Evolutionary conservation across 768 basidiomycete genomes (phyloP), one percentile per base, ranked within the genome.

Genomic region (Tylopilus sp.): DNA sequence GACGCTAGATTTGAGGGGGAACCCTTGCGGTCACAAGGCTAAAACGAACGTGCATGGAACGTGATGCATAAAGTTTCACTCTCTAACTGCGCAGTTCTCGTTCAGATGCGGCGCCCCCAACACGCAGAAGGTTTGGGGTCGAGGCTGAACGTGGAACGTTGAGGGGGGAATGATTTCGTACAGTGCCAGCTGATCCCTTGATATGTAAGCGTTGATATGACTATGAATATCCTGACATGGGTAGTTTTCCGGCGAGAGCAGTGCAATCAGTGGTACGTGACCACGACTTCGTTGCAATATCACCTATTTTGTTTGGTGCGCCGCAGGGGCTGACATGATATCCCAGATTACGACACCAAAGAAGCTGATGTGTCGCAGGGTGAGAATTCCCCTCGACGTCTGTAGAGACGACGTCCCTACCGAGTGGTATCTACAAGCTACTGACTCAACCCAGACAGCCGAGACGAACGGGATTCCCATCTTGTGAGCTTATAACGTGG

Each of bases 151-250:
- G n/a, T n/a, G n/a, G n/a, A n/a, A n/a, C n/a, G n/a, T n/a, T n/a
- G n/a, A n/a, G n/a, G n/a, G 50, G 59, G 47, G n/a, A 28, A 40
- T n/a, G 42, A 48, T 62, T 53, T 26, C 53, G 63, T 61, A 64
- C 36, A n/a, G 47, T 14, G 40, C 34, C 16, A 22, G 29, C 9
- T 43, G 50, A 14, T 19, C 52, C 30, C 44, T 52, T 51, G 52
- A 57, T 61, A 42, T 60, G 58, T 56, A 53, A 63, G 37, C n/a
- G 19, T 25, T 45, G 49, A 57, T 63, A 51, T 50, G 41, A 19
- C 46, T 53, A 55, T 22, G 50, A 58, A 50, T 43, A 40, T 34
- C 45, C 19, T 52, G 50, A 53, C 58, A 61, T 48, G 61, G 43
- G 56, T 47, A 25, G 12, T 40, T 60, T 33, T 41, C 45, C 21